A percentile compares a stretch with the other conserved stretches of the same genome.
phyloP scores from a whole-genome alignment of 106 monocot species.

The Dioscorea dumetorum region DNA sequence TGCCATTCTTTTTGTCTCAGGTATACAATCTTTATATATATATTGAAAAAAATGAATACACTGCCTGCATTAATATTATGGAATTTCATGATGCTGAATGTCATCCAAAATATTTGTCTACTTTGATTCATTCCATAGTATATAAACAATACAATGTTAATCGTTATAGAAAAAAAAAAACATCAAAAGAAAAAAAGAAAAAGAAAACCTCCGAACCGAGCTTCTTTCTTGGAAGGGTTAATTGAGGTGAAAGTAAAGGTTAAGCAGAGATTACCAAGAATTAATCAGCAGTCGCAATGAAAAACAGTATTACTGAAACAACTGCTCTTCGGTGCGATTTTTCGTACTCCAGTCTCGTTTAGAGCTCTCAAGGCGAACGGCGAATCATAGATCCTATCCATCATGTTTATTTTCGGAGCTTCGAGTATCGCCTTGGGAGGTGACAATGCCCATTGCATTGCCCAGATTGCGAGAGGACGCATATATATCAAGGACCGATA shows the following conservation, averaged over 20 bases:
- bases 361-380: slow-evolving; percentile 36
- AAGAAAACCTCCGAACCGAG: too few species aligned
- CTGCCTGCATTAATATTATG: too few species aligned
- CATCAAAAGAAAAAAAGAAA: too few species aligned
- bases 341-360: slow-evolving; percentile 37
- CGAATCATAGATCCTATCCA: slow-evolving; percentile 72
- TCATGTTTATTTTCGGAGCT: slow-evolving; percentile 73
- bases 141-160: too few species aligned
- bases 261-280: neutral
- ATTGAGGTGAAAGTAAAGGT: neutral
- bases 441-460: slow-evolving; percentile 92
- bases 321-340: slow-evolving; percentile 41
- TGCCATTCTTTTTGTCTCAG: too few species aligned
- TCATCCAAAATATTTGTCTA: too few species aligned
- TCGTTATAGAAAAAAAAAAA: too few species aligned
- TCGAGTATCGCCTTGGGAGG: slow-evolving; percentile 82
- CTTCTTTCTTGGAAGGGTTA: neutral
- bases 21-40: too few species aligned
- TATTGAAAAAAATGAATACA: too few species aligned
- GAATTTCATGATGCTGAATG: too few species aligned
- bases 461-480: slow-evolving; percentile 99
- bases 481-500: slow-evolving; percentile 90
- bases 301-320: slow-evolving; percentile 66
- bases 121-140: too few species aligned
- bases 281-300: slow-evolving; percentile 72